Conservation (phyloP, 768 basidiomycete species). For the Amanita exitialis region DNA sequence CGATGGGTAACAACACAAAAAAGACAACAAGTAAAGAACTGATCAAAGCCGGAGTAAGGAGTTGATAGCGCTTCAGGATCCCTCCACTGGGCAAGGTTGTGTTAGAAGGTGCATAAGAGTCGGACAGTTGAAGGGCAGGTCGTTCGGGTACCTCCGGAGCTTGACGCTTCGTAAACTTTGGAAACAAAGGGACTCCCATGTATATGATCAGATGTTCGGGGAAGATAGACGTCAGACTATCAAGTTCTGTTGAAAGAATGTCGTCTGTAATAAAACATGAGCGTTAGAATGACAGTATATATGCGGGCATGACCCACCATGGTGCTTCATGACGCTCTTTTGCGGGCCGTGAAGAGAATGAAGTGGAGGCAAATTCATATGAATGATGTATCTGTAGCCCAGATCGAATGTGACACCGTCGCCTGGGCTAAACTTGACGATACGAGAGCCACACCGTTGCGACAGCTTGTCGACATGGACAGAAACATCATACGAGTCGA, state of each 20-base stretch:
- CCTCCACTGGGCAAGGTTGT: constrained; percentile 37
- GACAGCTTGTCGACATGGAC: constrained; percentile 35
- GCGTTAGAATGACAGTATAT: neutral
- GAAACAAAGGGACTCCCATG: constrained; percentile 35
- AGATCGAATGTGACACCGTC: constrained; percentile 23
- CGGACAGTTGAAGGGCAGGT: constrained; percentile 15
- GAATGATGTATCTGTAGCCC: constrained; percentile 44
- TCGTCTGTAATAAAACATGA: neutral
- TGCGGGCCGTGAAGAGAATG: constrained; percentile 17
- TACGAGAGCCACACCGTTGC: constrained; percentile 40
- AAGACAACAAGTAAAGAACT: constrained; percentile 50
- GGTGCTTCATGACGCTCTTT: constrained; percentile 36
- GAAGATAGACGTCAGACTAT: constrained; percentile 34
- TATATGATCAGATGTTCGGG: constrained; percentile 61
- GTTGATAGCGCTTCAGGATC: constrained; percentile 64
- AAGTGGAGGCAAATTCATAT: constrained; percentile 37
- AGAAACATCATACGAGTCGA: constrained; percentile 17
- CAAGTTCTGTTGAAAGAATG: constrained; percentile 21
- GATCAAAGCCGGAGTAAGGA: constrained; percentile 71
- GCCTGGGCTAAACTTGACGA: constrained; percentile 32
- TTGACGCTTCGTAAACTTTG: constrained; percentile 30
- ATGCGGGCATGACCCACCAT: constrained; percentile 28
- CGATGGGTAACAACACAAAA: constrained; percentile 58
- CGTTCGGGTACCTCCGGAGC: constrained; percentile 13
- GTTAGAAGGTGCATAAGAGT: constrained; percentile 13